Percentiles rank a stretch among this genome's conserved stretches.
phyloP scores from a whole-genome alignment of 2,329 filamentous ascomycete species.

The Alternaria sp. region DNA sequence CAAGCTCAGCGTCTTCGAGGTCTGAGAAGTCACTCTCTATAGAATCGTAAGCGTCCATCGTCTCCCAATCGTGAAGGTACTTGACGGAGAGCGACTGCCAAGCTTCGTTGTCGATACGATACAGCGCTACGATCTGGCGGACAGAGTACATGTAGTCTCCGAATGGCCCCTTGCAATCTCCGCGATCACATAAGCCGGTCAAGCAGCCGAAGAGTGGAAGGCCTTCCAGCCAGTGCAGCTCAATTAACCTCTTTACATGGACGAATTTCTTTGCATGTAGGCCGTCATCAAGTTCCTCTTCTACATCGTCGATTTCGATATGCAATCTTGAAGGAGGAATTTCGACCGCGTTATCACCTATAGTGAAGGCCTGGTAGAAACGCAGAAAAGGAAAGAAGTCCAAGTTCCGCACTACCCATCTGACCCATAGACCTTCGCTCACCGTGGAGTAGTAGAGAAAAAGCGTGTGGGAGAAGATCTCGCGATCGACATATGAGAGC shows the following conservation, averaged over 20 bases:
- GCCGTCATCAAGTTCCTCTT: neutral
- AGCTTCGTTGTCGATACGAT: neutral
- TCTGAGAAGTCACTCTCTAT: neutral
- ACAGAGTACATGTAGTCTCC: conserved; percentile 7
- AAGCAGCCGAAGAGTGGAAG: conserved; percentile 3
- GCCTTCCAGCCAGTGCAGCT: conserved; percentile 9
- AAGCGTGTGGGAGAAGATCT: neutral
- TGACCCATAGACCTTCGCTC: neutral
- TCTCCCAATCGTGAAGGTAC: neutral
- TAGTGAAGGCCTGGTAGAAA: neutral
- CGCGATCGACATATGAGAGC: neutral
- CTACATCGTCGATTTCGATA: neutral
- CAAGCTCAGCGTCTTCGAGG: neutral
- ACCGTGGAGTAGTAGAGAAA: neutral
- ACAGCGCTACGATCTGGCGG: conserved; percentile 4
- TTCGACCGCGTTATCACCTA: neutral
- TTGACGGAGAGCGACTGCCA: neutral
- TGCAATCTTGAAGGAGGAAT: neutral
- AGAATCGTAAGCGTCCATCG: neutral
- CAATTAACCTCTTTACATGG: neutral
- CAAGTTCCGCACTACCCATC: neutral
- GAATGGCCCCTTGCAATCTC: neutral
- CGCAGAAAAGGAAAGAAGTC: conserved; percentile 6
- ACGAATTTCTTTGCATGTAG: neutral
- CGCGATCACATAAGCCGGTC: neutral